Percentiles rank a stretch among this genome's conserved stretches.
These are phyloP conservation scores for Pseudopediastrum boryanum DNA, from an alignment of 139 green algal genomes.

Conservation along the genomic window DNA sequence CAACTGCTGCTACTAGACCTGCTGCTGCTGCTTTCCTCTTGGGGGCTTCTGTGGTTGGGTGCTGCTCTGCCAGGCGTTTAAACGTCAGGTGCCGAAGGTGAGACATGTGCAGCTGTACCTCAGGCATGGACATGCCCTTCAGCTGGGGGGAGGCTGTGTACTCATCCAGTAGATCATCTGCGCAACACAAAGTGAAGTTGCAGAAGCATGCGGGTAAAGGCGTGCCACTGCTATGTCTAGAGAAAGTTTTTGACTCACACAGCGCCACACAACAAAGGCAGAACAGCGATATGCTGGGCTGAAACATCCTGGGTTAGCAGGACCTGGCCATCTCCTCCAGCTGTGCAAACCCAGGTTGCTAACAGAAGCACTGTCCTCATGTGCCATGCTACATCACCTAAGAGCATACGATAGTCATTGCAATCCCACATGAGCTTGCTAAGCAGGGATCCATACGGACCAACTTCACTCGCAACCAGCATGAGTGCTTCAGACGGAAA, in stretches of 20 bases:
- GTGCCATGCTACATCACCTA: too few relatives aligned
- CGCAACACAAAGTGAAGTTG: background rate
- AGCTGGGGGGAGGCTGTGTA: constrained; percentile 41
- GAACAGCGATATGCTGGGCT: background rate
- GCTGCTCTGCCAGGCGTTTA: constrained; percentile 53
- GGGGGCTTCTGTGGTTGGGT: background rate
- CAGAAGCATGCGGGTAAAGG: too few relatives aligned
- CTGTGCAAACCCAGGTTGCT: too few relatives aligned
- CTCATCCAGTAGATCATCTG: constrained; percentile 38
- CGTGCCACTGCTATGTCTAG: background rate
- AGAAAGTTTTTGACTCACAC: background rate
- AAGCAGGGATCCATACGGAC: background rate
- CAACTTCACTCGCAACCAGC: too few relatives aligned
- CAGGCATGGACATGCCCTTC: constrained; percentile 38
- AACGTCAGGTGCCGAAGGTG: constrained; percentile 62
- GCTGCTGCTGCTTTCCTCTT: constrained; percentile 12
- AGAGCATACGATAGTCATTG: background rate
- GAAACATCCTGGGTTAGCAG: too few relatives aligned
- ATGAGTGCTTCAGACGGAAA: too few relatives aligned
- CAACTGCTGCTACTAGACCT: background rate
- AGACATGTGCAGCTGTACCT: constrained; percentile 53
- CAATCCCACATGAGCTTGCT: background rate
- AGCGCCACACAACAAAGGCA: background rate
- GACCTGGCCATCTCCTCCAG: too few relatives aligned
- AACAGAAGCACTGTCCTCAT: too few relatives aligned